Base-by-base conservation (phyloP, 345 rosid species). In the Syzygium aqueum region DNA sequence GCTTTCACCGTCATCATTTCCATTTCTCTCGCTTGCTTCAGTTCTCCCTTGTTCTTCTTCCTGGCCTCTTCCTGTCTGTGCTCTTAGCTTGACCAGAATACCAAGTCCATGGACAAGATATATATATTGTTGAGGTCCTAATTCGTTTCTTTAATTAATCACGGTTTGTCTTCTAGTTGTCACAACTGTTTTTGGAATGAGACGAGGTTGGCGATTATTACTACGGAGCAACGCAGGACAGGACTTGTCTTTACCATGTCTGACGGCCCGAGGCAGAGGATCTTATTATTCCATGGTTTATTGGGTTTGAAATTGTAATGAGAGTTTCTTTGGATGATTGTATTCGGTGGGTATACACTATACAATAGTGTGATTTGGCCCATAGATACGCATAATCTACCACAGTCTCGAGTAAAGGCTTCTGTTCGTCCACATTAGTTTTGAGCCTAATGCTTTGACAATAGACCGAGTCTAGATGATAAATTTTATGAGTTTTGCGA, bases 1-100 rank as follows among this genome's bases (percentile, higher is more conserved):
- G 82, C 89, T 86, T 93, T 93, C 37, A 90, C 89, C 91, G 88
- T 90, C 88, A 86, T n/a, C 91, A 87, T 59, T 67, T 91, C 93
- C 94, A 92, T 93, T 53, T 50, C 77, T 86, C 78, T 8, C 8
- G 46, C 22, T 33, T 51, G 51, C 27, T 57, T 53, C 21, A 37
- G 30, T 53, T 83, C 50, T 52, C 43, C 28, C 37, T 52, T 28
- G 82, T 49, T 85, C 59, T 73, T 49, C 37, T 49, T 80, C 43
- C 73, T 51, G 33, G 50, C 65, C 46, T 67, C 78, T 56, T 40
- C 86, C 54, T 87, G 16, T 6, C 33, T 53, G 61, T 27, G 57
- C 82, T 37, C 23, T 73, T 19, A 43, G 49, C 82, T 73, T 73
- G 27, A 37, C 82, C 82, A 73, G 49, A 73, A 37, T 21, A 10